Evolutionary conservation across 306 rosid genomes (phyloP), one percentile per base, ranked within the genome.

Genomic region (Malus sylvestris): DNA sequence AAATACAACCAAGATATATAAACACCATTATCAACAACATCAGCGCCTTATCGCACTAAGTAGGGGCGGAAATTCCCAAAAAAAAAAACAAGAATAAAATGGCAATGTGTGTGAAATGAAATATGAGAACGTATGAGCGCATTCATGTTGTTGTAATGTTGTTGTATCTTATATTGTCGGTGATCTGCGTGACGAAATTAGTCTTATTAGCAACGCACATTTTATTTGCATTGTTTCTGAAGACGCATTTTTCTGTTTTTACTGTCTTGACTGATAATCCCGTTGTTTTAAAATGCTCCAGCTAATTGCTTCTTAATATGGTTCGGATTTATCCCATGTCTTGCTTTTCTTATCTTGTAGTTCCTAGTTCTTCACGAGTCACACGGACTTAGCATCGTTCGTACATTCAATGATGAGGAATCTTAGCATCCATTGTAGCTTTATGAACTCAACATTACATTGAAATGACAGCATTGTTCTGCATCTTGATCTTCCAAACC

Each of bases 381-480:
- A 7, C 11, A 11, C 45, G 45, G 45, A 40, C 45, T 40, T 8
- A 40, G 11, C 45, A 9, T 8, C 45, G 2, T 40, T 40, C 1
- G 45, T 40, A 40, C 45, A 40, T 40, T 40, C 45, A 10, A 42
- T 11, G 12, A 42, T 42, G 10, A 42, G 11, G 45, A 42, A 9
- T 42, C 45, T 4, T 19, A 70, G 29, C 30, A 11, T 71, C 64
- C 25, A 5, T 6, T 8, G 25, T 19, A 51, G 62, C 10, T 70
- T 71, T 71, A 71, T 66, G 51, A 38, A 38, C 42, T 38, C 42
- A 7, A 38, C 42, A 1, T 38, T 38, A 38, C 9, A 38, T 38
- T 38, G 42, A 38, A 38, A 38, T 84, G 87, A 83, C 30, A 51
- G 55, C 35, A 16, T 68, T 33, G 51, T 16, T 77, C 85, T 44